Base-by-base conservation (phyloP, 2,329 filamentous ascomycete genomes). In the Hypoxylon sp. region DNA sequence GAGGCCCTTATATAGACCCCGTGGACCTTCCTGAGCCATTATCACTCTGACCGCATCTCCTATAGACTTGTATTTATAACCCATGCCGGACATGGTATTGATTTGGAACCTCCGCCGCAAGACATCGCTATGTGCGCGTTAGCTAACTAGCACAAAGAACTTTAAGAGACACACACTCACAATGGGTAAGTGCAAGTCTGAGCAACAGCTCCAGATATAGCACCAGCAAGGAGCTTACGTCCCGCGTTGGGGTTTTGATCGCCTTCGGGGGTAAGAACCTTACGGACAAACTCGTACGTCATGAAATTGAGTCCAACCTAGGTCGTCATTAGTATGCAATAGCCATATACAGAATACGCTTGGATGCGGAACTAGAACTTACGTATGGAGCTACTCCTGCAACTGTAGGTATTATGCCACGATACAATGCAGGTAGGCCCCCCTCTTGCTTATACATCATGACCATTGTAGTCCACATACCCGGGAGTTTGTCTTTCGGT, bases 181-280 rank as follows among this genome's bases (percentile, higher is more conserved):
- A 99, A 98, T 69, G 96, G 96, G 82, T 99, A 99, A 77, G 96
- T 99, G 86, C 92, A 97, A 2, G 95, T 98, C 80, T 99, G 96
- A 46, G 96, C 96, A 58, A 99, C 92, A 29, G 94, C 96, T 42
- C 96, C 96, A n/a, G 94, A 97, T 58, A 98, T 89, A 13, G 96
- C 96, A 63, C 96, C 96, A 3, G 96, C 95, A 29, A 91, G 87
- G 46, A 99, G 85, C 79, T 98, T 99, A 59, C 95, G 90, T 59
- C 88, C 80, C 0, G 93, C 88, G 68, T 85, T 90, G 0, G 96
- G 96, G 73, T 97, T 93, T 77, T 92, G 88, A 70, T 97, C 91
- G 48, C 96, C 96, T 57, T 97, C 93, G 1, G 91, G 91, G 0
- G 96, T 99, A 73, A 99, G 86, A 73, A 91, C 91, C 75, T 90